phyloP scores from a whole-genome alignment of 2,329 filamentous ascomycete genomes.

The Ceratocystis destructans region DNA sequence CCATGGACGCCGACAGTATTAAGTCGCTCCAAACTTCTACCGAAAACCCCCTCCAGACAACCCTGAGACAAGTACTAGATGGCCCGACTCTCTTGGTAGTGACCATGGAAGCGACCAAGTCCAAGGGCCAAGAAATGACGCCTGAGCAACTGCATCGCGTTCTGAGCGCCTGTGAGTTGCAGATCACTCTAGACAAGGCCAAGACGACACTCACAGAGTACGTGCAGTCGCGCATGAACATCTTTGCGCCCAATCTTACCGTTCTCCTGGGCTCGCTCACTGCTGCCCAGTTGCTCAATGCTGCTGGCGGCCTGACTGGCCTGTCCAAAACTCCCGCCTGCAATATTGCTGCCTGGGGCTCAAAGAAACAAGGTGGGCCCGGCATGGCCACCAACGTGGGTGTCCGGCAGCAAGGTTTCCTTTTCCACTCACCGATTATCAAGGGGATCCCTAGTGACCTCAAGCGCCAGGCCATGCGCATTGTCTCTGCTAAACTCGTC shows the following conservation, averaged over 20 bases:
- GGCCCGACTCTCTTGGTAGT: constrained; percentile 91
- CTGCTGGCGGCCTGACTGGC: constrained; percentile 74
- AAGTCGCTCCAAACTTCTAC: constrained; percentile 62
- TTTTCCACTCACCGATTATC: constrained; percentile 86
- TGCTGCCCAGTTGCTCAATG: constrained; percentile 91
- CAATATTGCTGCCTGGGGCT: constrained; percentile 81
- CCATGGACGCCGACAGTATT: constrained; percentile 68
- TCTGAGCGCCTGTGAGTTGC: constrained; percentile 69
- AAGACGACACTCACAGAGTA: constrained; percentile 83
- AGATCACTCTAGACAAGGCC: constrained; percentile 71
- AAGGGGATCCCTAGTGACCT: constrained; percentile 71
- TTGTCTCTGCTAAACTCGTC: constrained; percentile 83
- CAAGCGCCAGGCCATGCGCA: constrained; percentile 87
- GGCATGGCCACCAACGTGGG: constrained; percentile 89
- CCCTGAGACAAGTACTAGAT: constrained; percentile 69
- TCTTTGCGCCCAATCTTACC: constrained; percentile 90
- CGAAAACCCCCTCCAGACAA: constrained; percentile 62
- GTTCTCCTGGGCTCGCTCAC: constrained; percentile 82
- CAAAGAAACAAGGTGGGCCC: constrained; percentile 61
- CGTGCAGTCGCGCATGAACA: constrained; percentile 90
- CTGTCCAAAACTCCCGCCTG: constrained; percentile 87
- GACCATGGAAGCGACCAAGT: constrained; percentile 83
- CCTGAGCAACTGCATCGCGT: constrained; percentile 63
- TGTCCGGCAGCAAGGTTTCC: constrained; percentile 78
- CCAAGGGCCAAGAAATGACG: constrained; percentile 64